Evolutionary conservation across 2,329 filamentous ascomycete genomes (phyloP).

Genomic region (Lecanicillium sp.): DNA sequence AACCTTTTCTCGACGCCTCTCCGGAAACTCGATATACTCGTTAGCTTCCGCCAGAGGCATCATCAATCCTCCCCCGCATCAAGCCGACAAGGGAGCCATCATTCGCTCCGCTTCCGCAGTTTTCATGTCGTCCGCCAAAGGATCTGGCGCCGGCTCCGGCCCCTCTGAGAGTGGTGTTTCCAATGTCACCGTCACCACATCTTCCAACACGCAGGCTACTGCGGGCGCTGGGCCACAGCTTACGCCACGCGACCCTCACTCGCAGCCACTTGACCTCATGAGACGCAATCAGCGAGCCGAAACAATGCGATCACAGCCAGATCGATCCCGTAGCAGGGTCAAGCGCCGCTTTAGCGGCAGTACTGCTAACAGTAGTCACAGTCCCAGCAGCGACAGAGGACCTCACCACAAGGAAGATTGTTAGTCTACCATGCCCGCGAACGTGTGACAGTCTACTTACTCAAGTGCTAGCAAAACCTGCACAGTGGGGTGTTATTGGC

Average conservation of each 20-base stretch:
- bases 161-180: slow-evolving; percentile 47
- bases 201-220: slow-evolving; percentile 34
- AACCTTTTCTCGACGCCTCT: slow-evolving; percentile 57
- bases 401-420: slow-evolving; percentile 52
- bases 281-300: slow-evolving; percentile 37
- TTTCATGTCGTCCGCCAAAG: slow-evolving; percentile 41
- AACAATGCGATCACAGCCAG: slow-evolving; percentile 40
- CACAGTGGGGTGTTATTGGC: slow-evolving; percentile 67
- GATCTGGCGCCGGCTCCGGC: slow-evolving; percentile 27
- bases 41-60: slow-evolving; percentile 54
- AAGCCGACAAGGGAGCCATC: slow-evolving; percentile 41
- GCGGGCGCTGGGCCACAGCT: slow-evolving; percentile 34
- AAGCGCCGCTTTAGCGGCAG: slow-evolving; percentile 76
- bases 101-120: slow-evolving; percentile 38
- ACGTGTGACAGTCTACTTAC: slow-evolving; percentile 26
- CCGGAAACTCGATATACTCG: slow-evolving; percentile 68
- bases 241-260: slow-evolving; percentile 35
- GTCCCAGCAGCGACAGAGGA: slow-evolving; percentile 65
- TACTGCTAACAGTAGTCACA: slow-evolving; percentile 75
- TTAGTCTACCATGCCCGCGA: slow-evolving; percentile 21
- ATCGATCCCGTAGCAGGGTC: slow-evolving; percentile 59
- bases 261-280: slow-evolving; percentile 39
- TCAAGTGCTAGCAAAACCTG: slow-evolving; percentile 41
- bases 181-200: slow-evolving; percentile 49
- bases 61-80: slow-evolving; percentile 40